A percentile compares a stretch with the other conserved stretches of the same genome.
These are phyloP conservation scores for Plasmopara halstedii DNA, from an alignment of 352 stramenopile genomes.

Conservation along the genomic window DNA sequence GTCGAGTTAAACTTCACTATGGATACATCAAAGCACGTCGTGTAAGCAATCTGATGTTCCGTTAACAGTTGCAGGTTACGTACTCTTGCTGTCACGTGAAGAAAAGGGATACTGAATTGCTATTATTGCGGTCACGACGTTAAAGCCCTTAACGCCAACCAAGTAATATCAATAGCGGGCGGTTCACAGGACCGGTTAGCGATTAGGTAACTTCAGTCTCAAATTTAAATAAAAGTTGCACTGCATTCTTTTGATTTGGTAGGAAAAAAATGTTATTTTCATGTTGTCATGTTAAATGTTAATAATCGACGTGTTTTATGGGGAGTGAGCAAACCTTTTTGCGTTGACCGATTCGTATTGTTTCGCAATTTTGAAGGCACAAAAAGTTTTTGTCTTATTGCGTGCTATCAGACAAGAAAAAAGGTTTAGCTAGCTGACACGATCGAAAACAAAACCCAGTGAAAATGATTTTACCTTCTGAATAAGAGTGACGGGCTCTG, in stretches of 20 bases:
- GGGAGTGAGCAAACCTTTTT: slow-evolving; percentile 20
- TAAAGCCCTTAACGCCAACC: slow-evolving; percentile 17
- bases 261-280: too few species aligned
- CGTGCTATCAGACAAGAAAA: slow-evolving; percentile 11
- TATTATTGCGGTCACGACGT: neutral
- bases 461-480: slow-evolving; percentile 17
- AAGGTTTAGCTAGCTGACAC: too few species aligned
- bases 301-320: slow-evolving; percentile 14
- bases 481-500: slow-evolving; percentile 13
- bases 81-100: slow-evolving; percentile 84
- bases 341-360: slow-evolving; percentile 21
- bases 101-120: slow-evolving; percentile 73
- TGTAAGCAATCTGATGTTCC: too few species aligned
- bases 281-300: neutral
- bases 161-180: slow-evolving; percentile 8
- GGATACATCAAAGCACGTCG: neutral
- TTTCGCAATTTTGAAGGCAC: slow-evolving; percentile 16
- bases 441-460: neutral
- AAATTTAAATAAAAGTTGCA: neutral
- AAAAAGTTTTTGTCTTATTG: slow-evolving; percentile 21
- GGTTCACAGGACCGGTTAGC: slow-evolving; percentile 16
- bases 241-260: too few species aligned
- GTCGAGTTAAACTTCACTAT: slow-evolving; percentile 93
- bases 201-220: too few species aligned
- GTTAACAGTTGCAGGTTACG: too few species aligned